Percentiles rank a stretch among this genome's conserved stretches.
phyloP scores from a whole-genome alignment of 2,329 filamentous ascomycete genomes.

The Diplodia mutila region DNA sequence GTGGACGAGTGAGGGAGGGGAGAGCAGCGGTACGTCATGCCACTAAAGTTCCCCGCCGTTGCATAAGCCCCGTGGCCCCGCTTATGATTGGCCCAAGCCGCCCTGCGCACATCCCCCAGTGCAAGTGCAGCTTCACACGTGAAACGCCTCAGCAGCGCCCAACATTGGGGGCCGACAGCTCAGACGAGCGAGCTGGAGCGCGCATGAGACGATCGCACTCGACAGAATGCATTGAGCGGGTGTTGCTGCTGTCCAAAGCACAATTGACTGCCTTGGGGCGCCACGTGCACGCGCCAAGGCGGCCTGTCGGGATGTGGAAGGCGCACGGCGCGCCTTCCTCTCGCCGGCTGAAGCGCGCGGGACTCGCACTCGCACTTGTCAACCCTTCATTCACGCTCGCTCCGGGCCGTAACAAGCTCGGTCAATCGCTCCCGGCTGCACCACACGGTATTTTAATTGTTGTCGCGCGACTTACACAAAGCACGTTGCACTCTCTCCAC shows the following conservation, averaged over 20 bases:
- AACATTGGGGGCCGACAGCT: neutral
- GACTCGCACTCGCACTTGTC: neutral
- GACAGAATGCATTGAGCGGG: neutral
- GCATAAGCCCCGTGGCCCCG: neutral
- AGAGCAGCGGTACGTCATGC: neutral
- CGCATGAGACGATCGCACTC: neutral
- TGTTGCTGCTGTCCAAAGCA: neutral
- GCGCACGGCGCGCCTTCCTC: neutral
- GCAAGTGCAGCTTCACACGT: neutral
- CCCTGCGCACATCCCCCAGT: neutral
- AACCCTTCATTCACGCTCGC: neutral
- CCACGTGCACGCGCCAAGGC: slow-evolving; percentile 12
- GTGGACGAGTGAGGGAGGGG: neutral
- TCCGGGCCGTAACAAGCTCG: slow-evolving; percentile 8
- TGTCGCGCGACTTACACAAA: neutral
- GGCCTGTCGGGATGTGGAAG: neutral
- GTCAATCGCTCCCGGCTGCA: neutral
- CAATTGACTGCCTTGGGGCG: neutral
- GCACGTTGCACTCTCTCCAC: neutral
- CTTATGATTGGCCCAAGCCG: neutral
- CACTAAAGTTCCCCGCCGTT: neutral
- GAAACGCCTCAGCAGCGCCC: neutral
- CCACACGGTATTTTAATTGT: neutral
- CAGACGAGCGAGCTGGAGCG: neutral
- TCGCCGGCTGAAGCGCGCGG: slow-evolving; percentile 7